Base-by-base conservation (phyloP, 1,284 basidiomycete genomes). In the Sporisorium graminicola region DNA sequence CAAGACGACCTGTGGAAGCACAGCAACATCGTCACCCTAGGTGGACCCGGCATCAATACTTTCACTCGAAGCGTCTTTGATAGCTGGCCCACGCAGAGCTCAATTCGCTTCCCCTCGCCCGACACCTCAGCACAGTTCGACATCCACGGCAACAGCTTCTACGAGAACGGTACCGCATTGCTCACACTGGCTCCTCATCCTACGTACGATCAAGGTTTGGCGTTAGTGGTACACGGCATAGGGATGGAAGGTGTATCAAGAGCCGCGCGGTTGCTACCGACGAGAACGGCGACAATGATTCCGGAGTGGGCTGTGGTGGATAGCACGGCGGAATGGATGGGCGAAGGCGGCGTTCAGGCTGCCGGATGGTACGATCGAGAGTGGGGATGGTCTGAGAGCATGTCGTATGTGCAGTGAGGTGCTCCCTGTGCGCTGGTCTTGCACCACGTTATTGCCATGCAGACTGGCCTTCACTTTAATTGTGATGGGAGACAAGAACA, bases 241-340 rank as follows among this genome's bases (percentile, higher is more conserved):
- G 64, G 65, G 22, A 13, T 31, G 7, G 29, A 72, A 1, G 76
- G 75, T 20, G 52, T 80, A 12, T 44, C 59, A 22, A n/a, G 65
- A 14, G 75, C 72, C 10, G 78, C 64, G 7, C 56, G 76, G 8
- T 24, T 78, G 53, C 54, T 80, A 8, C 78, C 78, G 18, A 77
- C 74, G 3, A 35, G 76, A 16, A 78, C 78, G 13, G 78, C 65
- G 2, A 72, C 76, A 5, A 65, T 66, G 65, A 56, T 73, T 2
- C 78, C 78, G 10, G 78, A 80, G 27, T 80, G 69, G 68, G 44
- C 78, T n/a, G 76, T 78, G 24, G 29, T 54, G 5, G 72, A 68
- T n/a, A 7, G 12, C 5, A 56, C 60, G 8, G 61, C 70, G 0
- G 68, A 71, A 35, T 68, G 71, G 61, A 65, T 69, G 65, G 73